A percentile compares a stretch with the other conserved stretches of the same genome.
These are phyloP conservation scores for Alternaria panax DNA, from an alignment of 2,329 filamentous ascomycete species.

Conservation along the genomic window DNA sequence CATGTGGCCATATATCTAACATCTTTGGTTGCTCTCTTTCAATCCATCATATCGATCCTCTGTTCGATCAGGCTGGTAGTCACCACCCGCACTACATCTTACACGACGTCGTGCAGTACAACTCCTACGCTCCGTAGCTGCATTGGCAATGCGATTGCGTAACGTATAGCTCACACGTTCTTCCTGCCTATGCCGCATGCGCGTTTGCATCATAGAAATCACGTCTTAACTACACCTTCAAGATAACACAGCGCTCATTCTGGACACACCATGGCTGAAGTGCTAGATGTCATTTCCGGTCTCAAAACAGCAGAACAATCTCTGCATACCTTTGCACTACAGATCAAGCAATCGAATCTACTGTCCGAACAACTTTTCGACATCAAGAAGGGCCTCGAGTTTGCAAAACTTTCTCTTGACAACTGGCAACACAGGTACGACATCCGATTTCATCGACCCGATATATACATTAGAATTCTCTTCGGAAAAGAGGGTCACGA, in stretches of 20 bases:
- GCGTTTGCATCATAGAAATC: background rate
- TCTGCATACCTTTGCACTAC: slow-evolving; percentile 27
- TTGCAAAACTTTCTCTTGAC: slow-evolving; percentile 28
- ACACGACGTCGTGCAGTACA: background rate
- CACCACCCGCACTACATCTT: background rate
- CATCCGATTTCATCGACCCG: slow-evolving; percentile 25
- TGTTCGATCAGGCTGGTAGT: background rate
- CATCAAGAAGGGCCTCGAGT: slow-evolving; percentile 28
- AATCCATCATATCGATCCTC: background rate
- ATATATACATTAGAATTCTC: slow-evolving; percentile 30
- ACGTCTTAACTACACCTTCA: background rate
- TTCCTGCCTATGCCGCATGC: background rate
- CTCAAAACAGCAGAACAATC: slow-evolving; percentile 26
- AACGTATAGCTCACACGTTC: background rate
- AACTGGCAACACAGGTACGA: slow-evolving; percentile 36
- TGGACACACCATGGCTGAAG: slow-evolving; percentile 28
- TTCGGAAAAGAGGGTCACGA: slow-evolving; percentile 33
- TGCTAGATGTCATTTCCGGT: slow-evolving; percentile 25
- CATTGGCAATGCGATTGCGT: background rate
- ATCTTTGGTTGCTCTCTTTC: background rate
- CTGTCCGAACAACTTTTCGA: slow-evolving; percentile 36
- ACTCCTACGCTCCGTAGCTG: background rate
- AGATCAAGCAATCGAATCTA: slow-evolving; percentile 27
- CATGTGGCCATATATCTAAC: slow-evolving; percentile 17
- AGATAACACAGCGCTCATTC: background rate